Evolutionary conservation across 352 stramenopile genomes (phyloP).

Genomic region (Globisporangium spiculum): DNA sequence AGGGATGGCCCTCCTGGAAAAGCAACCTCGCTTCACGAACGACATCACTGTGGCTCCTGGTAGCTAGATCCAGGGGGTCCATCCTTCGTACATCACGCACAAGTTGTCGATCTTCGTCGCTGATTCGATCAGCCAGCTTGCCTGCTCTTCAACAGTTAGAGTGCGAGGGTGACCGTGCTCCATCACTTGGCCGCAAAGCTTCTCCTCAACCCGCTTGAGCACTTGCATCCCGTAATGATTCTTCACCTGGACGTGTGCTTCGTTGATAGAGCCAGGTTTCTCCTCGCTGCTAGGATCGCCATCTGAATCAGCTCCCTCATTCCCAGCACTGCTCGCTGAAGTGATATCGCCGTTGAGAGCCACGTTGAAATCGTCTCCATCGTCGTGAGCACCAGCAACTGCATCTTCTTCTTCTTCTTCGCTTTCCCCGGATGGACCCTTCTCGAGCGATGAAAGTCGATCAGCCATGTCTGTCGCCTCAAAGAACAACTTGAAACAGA

Average conservation of each 20-base stretch:
- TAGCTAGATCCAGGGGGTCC: slow-evolving; percentile 83
- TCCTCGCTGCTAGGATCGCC: not conserved
- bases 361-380: slow-evolving; percentile 19
- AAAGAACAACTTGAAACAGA: slow-evolving; percentile 62
- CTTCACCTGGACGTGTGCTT: slow-evolving; percentile 19
- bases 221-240: slow-evolving; percentile 69
- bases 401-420: slow-evolving; percentile 8
- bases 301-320: slow-evolving; percentile 7
- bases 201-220: slow-evolving; percentile 70
- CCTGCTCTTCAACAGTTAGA: slow-evolving; percentile 70
- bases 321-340: slow-evolving; percentile 6
- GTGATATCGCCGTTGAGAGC: slow-evolving; percentile 7
- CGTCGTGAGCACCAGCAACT: slow-evolving; percentile 1
- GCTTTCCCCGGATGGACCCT: slow-evolving; percentile 10
- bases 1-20: not conserved
- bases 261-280: not conserved
- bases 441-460: slow-evolving; percentile 33
- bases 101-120: slow-evolving; percentile 81
- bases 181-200: slow-evolving; percentile 52
- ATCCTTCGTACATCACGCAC: slow-evolving; percentile 88
- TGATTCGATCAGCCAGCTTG: slow-evolving; percentile 76
- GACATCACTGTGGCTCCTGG: not conserved
- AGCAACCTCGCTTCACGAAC: not conserved
- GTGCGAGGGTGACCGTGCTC: slow-evolving; percentile 30
- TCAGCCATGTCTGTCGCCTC: slow-evolving; percentile 63